Percentiles rank a stretch among this genome's conserved stretches.
Conservation (phyloP, 176 grass and related monocot species). For the Hordeum marinum region DNA sequence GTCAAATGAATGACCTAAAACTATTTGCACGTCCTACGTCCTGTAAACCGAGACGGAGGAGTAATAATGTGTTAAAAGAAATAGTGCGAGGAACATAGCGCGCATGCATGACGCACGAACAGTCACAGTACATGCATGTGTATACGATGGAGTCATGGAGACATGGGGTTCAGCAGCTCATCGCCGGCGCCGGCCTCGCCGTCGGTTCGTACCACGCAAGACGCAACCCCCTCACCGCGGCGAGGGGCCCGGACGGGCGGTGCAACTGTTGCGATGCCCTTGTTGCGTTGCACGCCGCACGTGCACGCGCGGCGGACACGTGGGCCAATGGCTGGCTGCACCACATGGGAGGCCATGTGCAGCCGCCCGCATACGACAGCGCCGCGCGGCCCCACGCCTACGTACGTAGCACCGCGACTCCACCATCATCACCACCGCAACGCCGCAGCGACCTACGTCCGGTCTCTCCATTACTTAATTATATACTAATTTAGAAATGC, state of each 20-base stretch:
- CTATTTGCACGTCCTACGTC: no score
- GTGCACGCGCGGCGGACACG: slow-evolving; percentile 25
- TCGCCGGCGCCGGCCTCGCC: no score
- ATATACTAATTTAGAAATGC: neutral
- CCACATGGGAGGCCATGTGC: slow-evolving; percentile 44
- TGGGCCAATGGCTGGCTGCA: slow-evolving; percentile 8
- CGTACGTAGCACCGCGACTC: neutral
- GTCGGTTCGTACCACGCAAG: no score
- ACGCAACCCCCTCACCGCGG: neutral
- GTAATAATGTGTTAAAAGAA: no score
- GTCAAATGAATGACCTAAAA: no score
- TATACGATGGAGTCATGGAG: no score
- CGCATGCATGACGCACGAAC: no score
- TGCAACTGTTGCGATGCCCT: neutral
- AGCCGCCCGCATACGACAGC: slow-evolving; percentile 12
- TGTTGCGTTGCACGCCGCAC: slow-evolving; percentile 37
- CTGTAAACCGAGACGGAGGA: no score
- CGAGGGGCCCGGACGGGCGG: neutral
- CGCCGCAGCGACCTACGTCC: neutral
- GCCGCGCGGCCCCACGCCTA: neutral
- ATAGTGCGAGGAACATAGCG: no score
- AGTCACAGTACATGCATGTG: no score
- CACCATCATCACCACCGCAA: neutral
- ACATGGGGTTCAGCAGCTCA: no score
- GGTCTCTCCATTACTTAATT: neutral